These are phyloP conservation scores for Wickerhamomyces subpelliculosus DNA, from an alignment of 805 yeast genomes.

Conservation along the genomic window DNA sequence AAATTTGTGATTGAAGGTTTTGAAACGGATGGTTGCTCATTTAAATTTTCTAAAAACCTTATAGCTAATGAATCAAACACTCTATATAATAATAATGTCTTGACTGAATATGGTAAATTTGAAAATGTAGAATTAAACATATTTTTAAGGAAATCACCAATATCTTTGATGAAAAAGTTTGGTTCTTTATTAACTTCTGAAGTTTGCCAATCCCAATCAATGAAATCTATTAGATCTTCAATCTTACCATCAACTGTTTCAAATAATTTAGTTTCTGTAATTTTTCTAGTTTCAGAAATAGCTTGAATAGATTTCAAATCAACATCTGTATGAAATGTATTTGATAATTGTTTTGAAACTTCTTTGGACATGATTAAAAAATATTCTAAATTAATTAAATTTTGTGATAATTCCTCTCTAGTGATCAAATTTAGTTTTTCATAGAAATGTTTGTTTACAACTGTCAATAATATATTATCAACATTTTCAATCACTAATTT, in stretches of 20 bases:
- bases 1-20: slow-evolving; percentile 70
- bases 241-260: slow-evolving; percentile 77
- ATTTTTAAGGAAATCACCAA: slow-evolving; percentile 79
- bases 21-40: slow-evolving; percentile 40
- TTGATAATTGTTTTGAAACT: slow-evolving; percentile 34
- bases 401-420: slow-evolving; percentile 88
- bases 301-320: slow-evolving; percentile 45
- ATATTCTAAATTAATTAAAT: slow-evolving; percentile 80
- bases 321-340: slow-evolving; percentile 32
- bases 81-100: slow-evolving; percentile 74
- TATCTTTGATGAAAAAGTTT: slow-evolving; percentile 68
- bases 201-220: slow-evolving; percentile 81
- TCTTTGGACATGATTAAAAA: slow-evolving; percentile 71
- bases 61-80: slow-evolving; percentile 81
- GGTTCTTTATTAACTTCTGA: slow-evolving; percentile 49
- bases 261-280: slow-evolving; percentile 76
- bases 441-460: slow-evolving; percentile 59
- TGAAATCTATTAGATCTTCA: slow-evolving; percentile 71
- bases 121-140: slow-evolving; percentile 81
- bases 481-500: slow-evolving; percentile 52
- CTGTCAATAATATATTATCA: slow-evolving; percentile 61
- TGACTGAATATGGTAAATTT: slow-evolving; percentile 70
- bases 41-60: slow-evolving; percentile 54
- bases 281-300: slow-evolving; percentile 53
- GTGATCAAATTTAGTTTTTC: slow-evolving; percentile 61